phyloP scores from a whole-genome alignment of 1,139 yeast genomes.

The Suhomyces bolitotheri region DNA sequence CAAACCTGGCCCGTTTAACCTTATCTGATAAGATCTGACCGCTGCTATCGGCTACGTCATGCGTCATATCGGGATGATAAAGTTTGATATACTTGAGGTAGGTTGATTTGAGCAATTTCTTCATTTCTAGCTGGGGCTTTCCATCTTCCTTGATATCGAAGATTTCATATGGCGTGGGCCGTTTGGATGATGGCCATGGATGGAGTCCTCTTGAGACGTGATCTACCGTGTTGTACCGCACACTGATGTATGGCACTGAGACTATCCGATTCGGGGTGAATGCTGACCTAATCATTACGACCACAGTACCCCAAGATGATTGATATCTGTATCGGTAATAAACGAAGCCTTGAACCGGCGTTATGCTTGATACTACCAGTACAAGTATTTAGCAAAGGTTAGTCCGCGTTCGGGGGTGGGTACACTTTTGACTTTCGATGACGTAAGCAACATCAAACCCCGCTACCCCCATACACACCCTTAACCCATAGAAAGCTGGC shows the following conservation, averaged over 20 bases:
- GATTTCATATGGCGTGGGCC: conserved; percentile 77
- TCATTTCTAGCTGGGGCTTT: conserved; percentile 34
- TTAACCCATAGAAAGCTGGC: conserved; percentile 28
- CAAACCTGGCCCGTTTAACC: conserved; percentile 61
- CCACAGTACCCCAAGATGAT: no score
- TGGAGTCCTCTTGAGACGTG: conserved; percentile 23
- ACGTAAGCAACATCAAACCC: no score
- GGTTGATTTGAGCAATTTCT: conserved; percentile 48
- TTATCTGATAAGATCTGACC: conserved; percentile 33
- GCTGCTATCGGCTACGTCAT: conserved; percentile 29
- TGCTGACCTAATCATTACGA: no score
- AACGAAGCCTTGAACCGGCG: no score
- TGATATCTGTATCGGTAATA: no score
- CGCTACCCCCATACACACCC: no score
- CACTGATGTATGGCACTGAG: no score
- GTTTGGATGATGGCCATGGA: conserved; percentile 59
- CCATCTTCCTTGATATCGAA: conserved; percentile 44
- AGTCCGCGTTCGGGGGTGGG: no score
- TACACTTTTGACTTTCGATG: no score
- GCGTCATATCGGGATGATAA: conserved; percentile 80
- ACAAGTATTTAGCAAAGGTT: no score
- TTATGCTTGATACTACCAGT: no score
- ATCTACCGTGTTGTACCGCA: conserved; percentile 22
- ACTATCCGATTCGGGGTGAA: no score
- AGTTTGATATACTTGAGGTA: conserved; percentile 71